Base-by-base conservation (phyloP, 441 rosid species). In the Gossypium davidsonii region DNA sequence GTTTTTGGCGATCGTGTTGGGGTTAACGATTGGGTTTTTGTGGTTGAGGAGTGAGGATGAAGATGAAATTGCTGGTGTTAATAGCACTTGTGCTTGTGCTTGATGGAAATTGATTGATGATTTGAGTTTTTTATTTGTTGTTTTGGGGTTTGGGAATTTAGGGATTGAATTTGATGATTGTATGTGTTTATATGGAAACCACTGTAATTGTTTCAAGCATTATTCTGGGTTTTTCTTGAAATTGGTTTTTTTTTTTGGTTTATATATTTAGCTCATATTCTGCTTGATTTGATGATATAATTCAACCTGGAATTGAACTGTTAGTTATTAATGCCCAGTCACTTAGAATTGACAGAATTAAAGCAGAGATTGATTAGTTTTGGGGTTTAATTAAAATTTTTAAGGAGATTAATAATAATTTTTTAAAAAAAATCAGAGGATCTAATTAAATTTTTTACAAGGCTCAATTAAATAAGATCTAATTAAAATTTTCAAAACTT, bases 1-100 rank as follows among this genome's bases (percentile, higher is more conserved):
- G 28, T 56, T 56, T 23, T 10, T 56, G 60, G 60, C 60, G 1
- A 21, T 56, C 25, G 83, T 89, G 4, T 17, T 72, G 42, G 92
- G 90, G 14, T 71, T 89, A 3, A 42, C 71, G 5, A 56, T 77
- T 9, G 94, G 94, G 49, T 86, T 79, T 44, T 74, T 77, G 21
- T 51, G 71, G 20, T 88, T 86, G 61, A 71, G 89, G 68, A 65
- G 73, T 7, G 81, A 69, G 0, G 85, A 76, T 0, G 80, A 34
- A 7, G 85, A 79, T 51, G 82, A 79, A 0, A 37, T 1, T 6
- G 75, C 12, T 2, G 11, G 46, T 25, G 82, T 51, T 20, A 87
- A 81, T 2, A 76, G 68, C 70, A 49, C 88, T 1, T 85, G 90
- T 60, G 90, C 87, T 1, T 89, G 91, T 63, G 89, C 88, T 25